Base-by-base conservation (phyloP, 768 basidiomycete species). In the Suillus americanus region DNA sequence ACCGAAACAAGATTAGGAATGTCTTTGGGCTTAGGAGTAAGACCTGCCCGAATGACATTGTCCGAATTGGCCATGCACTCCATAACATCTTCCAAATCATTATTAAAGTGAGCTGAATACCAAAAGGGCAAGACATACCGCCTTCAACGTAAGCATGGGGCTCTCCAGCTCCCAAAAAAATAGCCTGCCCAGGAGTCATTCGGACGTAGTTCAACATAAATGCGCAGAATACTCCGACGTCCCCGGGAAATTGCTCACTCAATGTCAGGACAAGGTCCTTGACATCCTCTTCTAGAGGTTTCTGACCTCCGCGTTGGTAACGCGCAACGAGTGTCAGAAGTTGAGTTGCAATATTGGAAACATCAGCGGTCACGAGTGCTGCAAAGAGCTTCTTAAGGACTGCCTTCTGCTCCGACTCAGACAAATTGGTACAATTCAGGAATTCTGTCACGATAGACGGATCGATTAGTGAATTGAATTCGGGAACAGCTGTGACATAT, bases 21-120 rank as follows among this genome's bases (percentile, higher is more conserved):
- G 75, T 99, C 97, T 61, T 97, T 89, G 38, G 94, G 84, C 78
- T 99, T 99, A 2, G 97, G 97, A 0, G 97, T 99, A 46, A 99
- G 87, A 16, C 97, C 97, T 8, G 97, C 97, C 38, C 97, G 93
- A 68, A 99, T 96, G 76, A 99, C 97, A 75, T 99, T 99, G 80
- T 99, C 97, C 0, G 94, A 96, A 66, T 96, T 96, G 30, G 97
- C 97, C 96, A 99, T 99, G 80, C 95, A 97, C 74, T 99, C 97
- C 73, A 99, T 94, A 76, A 96, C 96, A 73, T 99, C 97, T 97
- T 71, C 5, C 46, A 20, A 13, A 41, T 41, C 3, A 16, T 28
- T n/a, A 41, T 41, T 59, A 12, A n/a, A 12, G 1, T n/a, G 56
- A 20, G 57, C 3, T 59, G 40, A 20, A 59, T 41, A 41, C 28